Conservation (phyloP, 805 yeast genomes). For the Cyberlindnera xishuangbannaensis region DNA sequence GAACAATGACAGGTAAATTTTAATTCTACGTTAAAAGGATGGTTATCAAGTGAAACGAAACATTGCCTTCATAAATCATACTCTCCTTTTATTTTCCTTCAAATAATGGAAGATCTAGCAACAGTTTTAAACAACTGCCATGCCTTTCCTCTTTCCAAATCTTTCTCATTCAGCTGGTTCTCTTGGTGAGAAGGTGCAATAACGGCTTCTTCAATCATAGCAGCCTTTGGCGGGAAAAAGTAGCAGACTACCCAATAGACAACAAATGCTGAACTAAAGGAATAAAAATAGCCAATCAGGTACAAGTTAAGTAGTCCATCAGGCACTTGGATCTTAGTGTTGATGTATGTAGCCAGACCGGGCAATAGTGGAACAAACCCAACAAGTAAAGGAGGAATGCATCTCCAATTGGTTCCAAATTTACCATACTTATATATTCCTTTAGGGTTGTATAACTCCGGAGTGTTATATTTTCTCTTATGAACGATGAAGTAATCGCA, state of each 20-base stretch:
- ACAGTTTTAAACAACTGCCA: not conserved
- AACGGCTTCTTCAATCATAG: constrained; percentile 6
- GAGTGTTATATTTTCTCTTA: constrained; percentile 8
- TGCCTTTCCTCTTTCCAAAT: not conserved
- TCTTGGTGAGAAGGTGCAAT: constrained; percentile 2
- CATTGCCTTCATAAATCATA: no score
- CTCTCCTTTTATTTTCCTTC: no score
- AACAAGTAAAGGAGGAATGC: constrained; percentile 8
- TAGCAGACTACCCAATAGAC: constrained; percentile 6
- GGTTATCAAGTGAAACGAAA: no score
- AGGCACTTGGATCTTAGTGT: constrained; percentile 7
- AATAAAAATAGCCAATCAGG: constrained; percentile 15
- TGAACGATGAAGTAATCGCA: constrained; percentile 14
- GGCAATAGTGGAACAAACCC: constrained; percentile 15
- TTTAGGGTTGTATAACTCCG: constrained; percentile 6
- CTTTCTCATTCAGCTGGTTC: no score
- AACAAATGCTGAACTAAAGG: constrained; percentile 8
- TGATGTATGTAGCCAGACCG: constrained; percentile 13
- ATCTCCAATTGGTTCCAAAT: constrained; percentile 13
- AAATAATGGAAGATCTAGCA: not conserved
- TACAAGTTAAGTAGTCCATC: constrained; percentile 7
- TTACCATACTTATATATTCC: constrained; percentile 12
- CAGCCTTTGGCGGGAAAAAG: constrained; percentile 11
- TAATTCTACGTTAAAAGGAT: no score
- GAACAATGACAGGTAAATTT: no score